Percentiles rank a stretch among this genome's conserved stretches.
phyloP scores from a whole-genome alignment of 495 filamentous ascomycete species.

The Trichoderma orchidacearum region DNA sequence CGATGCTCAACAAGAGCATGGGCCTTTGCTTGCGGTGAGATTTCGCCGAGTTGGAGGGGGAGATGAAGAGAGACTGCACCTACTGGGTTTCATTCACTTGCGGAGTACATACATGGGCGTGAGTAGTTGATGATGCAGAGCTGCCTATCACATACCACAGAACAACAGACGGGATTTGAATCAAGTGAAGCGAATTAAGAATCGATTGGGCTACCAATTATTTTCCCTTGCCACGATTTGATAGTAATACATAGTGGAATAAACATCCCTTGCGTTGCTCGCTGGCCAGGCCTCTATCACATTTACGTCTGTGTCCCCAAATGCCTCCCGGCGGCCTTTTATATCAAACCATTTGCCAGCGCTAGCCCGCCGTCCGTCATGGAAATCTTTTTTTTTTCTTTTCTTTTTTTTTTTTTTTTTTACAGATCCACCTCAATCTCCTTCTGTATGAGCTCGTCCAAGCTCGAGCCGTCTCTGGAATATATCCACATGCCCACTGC shows the following conservation, averaged over 20 bases:
- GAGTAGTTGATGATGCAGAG: no score
- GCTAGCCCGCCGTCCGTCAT: not conserved
- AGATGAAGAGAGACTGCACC: no score
- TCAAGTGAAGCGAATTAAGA: no score
- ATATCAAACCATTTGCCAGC: no score
- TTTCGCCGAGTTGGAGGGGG: not conserved
- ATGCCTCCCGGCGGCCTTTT: no score
- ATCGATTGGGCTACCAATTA: not conserved
- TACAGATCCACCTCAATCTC: constrained; percentile 48
- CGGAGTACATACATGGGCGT: no score
- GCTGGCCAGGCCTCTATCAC: not conserved
- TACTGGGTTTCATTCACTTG: no score
- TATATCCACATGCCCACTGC: constrained; percentile 71
- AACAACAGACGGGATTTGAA: no score
- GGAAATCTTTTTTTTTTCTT: no score
- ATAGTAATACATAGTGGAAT: not conserved
- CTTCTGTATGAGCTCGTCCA: constrained; percentile 53
- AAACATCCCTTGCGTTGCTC: not conserved
- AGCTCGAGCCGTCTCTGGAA: constrained; percentile 58
- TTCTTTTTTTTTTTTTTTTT: no score
- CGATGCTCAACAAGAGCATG: constrained; percentile 61
- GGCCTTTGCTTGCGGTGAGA: constrained; percentile 49
- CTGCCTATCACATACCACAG: no score
- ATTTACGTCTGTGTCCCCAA: not conserved
- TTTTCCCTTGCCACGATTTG: not conserved